A percentile compares a stretch with the other conserved stretches of the same genome.
These are phyloP conservation scores for Salvia hispanica DNA, from an alignment of 257 asterid species.

Conservation along the genomic window DNA sequence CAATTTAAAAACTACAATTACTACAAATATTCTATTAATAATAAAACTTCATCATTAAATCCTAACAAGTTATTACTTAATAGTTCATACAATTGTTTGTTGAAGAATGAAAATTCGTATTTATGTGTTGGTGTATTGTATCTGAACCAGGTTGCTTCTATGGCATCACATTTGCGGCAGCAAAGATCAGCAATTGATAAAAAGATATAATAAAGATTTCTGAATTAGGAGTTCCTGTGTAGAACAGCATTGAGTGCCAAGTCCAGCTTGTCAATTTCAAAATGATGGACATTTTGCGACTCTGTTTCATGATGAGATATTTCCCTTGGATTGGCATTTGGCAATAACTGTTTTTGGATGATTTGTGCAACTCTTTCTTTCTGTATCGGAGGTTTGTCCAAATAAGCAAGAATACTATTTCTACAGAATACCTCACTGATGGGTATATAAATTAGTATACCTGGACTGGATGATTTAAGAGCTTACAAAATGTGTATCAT, in stretches of 20 bases:
- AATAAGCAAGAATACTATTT: too few relatives aligned
- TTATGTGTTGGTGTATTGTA: slow-evolving; percentile 9
- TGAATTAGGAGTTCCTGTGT: slow-evolving; percentile 80
- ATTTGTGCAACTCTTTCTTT: too few relatives aligned
- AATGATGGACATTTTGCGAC: neutral
- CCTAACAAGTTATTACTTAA: neutral
- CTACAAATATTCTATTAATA: too few relatives aligned
- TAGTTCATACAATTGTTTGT: slow-evolving; percentile 4
- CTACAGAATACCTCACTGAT: too few relatives aligned
- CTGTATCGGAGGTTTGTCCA: too few relatives aligned
- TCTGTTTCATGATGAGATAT: too few relatives aligned
- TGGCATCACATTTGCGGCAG: slow-evolving; percentile 79
- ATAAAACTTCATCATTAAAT: too few relatives aligned
- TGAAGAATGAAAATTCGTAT: neutral
- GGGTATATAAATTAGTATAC: too few relatives aligned
- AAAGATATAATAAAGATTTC: slow-evolving; percentile 62
- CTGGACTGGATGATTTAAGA: too few relatives aligned
- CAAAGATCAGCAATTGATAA: slow-evolving; percentile 66
- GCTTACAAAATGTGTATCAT: neutral
- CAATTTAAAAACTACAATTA: too few relatives aligned
- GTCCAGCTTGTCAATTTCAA: neutral
- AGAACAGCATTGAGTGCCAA: slow-evolving; percentile 26
- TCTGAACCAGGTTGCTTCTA: slow-evolving; percentile 77
- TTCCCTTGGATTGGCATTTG: too few relatives aligned
- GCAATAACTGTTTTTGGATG: neutral